Evolutionary conservation across 352 stramenopile species (phyloP), one percentile per base, ranked within the genome.

Genomic region (Phytophthora boehmeriae): DNA sequence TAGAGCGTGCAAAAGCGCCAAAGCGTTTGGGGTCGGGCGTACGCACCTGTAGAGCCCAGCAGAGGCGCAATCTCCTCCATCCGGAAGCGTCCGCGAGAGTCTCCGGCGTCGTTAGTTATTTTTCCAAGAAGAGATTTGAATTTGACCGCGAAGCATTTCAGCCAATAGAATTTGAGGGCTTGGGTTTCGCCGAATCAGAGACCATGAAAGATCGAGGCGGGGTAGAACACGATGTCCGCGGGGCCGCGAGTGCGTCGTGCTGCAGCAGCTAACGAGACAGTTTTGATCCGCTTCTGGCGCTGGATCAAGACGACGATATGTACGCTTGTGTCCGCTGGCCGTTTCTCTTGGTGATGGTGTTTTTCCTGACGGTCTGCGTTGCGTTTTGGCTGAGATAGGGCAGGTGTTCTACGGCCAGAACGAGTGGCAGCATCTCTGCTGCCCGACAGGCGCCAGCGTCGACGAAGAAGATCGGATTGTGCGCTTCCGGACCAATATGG

Each of bases 401-500:
- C 64, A 77, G 27, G 51, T 89, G 20, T 66, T 94, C 22, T 80
- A 88, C 39, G 78, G 78, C 1, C 67, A 91, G 66, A 92, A 72
- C 59, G 87, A 94, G 59, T 86, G 80, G 73, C 75, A 96, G 47
- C 75, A 69, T 28, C 78, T 96, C 59, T 93, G 80, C 53, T 67
- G 51, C 0, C 54, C 75, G 5, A 68, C 66, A 36, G 66, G 59
- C 11, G 70, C 65, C 10, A 30, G 56, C 0, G 72, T 83, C 28
- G 79, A 93, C 54, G 81, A 92, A 46, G 58, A 88, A 16, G 39
- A 81, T 35, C 83, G 83, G 19, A 78, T 88, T 9, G 75, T 86
- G 54, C 85, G 84, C 52, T 90, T 95, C 32, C 84, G 85, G 19
- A 94, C 87, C 39, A 78, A 75, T 43, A 28, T 92, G 38, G 83